phyloP scores from a whole-genome alignment of 2,329 filamentous ascomycete species.

The Aspergillus sp. region DNA sequence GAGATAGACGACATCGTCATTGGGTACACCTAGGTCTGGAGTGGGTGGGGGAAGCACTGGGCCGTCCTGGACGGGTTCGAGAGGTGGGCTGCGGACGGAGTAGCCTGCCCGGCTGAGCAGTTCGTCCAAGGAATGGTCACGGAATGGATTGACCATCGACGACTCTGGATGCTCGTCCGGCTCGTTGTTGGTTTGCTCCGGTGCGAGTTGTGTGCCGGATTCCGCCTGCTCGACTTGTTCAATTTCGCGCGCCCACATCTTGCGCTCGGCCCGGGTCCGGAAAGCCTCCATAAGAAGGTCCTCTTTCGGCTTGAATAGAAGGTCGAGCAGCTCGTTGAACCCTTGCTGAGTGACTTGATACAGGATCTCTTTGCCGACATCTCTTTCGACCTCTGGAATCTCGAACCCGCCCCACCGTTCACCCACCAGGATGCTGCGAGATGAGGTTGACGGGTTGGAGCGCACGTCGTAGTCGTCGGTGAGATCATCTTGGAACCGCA shows the following conservation, averaged over 20 bases:
- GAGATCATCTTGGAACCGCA: constrained; percentile 72
- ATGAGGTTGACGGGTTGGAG: constrained; percentile 73
- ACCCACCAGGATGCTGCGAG: constrained; percentile 63
- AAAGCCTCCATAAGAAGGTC: constrained; percentile 70
- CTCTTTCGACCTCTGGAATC: constrained; percentile 75
- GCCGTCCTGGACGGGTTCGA: constrained; percentile 22
- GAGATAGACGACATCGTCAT: constrained; percentile 21
- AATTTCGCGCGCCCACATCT: constrained; percentile 52
- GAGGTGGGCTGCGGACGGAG: constrained; percentile 27
- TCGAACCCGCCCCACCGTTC: constrained; percentile 78
- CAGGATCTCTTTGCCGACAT: constrained; percentile 83
- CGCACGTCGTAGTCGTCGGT: constrained; percentile 67
- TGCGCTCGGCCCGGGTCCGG: constrained; percentile 62
- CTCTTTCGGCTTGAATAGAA: constrained; percentile 80
- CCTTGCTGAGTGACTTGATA: constrained; percentile 91
- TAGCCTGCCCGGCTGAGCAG: constrained; percentile 48
- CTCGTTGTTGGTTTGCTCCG: constrained; percentile 22
- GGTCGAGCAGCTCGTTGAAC: constrained; percentile 88
- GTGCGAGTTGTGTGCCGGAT: constrained; percentile 25
- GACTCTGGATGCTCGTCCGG: constrained; percentile 32
- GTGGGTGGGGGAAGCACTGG: constrained; percentile 30
- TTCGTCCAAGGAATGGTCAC: constrained; percentile 44
- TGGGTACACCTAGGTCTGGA: constrained; percentile 19
- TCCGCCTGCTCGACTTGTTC: constrained; percentile 37
- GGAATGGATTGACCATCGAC: constrained; percentile 32